These are phyloP conservation scores for Tephrocybe sp. DNA, from an alignment of 768 basidiomycete genomes.

Conservation along the genomic window DNA sequence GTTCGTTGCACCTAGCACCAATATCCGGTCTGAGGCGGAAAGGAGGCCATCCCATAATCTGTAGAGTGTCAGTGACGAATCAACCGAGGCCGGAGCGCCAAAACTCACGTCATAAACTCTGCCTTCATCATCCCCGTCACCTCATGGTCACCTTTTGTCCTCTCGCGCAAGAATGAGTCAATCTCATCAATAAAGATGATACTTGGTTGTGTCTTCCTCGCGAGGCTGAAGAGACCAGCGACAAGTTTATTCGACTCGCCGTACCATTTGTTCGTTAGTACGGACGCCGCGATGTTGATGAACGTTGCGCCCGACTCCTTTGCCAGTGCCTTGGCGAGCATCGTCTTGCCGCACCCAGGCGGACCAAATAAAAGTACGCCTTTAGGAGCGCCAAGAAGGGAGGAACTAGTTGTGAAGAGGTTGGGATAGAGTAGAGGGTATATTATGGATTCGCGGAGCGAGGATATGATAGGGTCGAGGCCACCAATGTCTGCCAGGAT, in stretches of 20 bases:
- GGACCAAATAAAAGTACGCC: slow-evolving; percentile 96
- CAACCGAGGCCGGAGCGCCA: too few species aligned
- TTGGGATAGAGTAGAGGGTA: slow-evolving; percentile 91
- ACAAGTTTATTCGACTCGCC: slow-evolving; percentile 86
- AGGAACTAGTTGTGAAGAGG: slow-evolving; percentile 79
- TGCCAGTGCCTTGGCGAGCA: slow-evolving; percentile 98
- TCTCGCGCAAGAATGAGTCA: slow-evolving; percentile 89
- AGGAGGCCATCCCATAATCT: slow-evolving; percentile 96
- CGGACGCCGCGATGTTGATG: slow-evolving; percentile 59
- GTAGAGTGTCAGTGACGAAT: not conserved
- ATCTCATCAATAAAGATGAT: slow-evolving; percentile 99
- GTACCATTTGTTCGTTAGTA: slow-evolving; percentile 50
- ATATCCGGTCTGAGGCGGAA: slow-evolving; percentile 76
- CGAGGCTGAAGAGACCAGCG: slow-evolving; percentile 90
- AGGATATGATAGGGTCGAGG: slow-evolving; percentile 85
- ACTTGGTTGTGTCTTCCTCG: slow-evolving; percentile 88
- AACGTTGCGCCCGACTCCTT: slow-evolving; percentile 98
- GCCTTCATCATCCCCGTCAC: slow-evolving; percentile 99
- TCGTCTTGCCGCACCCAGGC: slow-evolving; percentile 98
- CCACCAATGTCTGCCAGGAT: slow-evolving; percentile 79
- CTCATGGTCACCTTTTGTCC: slow-evolving; percentile 90
- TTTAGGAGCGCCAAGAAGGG: slow-evolving; percentile 88
- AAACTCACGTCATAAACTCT: slow-evolving; percentile 84
- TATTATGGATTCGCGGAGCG: slow-evolving; percentile 93
- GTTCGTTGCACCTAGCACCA: slow-evolving; percentile 95